Evolutionary conservation across 305 asterid genomes (phyloP).

Genomic region (Plantago lanceolata): DNA sequence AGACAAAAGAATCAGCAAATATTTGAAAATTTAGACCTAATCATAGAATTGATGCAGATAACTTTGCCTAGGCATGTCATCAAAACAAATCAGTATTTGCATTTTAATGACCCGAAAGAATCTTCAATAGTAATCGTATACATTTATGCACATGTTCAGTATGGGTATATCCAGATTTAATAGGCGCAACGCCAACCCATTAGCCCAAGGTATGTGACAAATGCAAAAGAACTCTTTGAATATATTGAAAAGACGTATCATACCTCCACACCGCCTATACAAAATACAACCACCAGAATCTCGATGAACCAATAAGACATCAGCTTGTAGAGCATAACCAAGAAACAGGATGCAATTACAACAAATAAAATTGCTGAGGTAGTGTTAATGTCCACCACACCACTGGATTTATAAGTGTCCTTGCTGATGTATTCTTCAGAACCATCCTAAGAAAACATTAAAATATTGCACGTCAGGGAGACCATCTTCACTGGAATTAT

Average conservation of each 20-base stretch:
- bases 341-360: slow-evolving; percentile 83
- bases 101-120: too few species aligned
- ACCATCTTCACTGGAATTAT: slow-evolving; percentile 16
- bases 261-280: slow-evolving; percentile 95
- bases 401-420: slow-evolving; percentile 36
- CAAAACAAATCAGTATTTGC: too few species aligned
- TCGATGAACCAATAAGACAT: slow-evolving; percentile 86
- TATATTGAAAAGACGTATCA: slow-evolving; percentile 9
- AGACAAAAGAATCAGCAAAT: slow-evolving; percentile 25
- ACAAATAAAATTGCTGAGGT: slow-evolving; percentile 72
- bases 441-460: slow-evolving; percentile 52
- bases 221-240: background rate
- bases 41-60: too few species aligned
- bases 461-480: slow-evolving; percentile 12
- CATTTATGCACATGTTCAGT: too few species aligned
- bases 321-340: slow-evolving; percentile 83
- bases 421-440: slow-evolving; percentile 49
- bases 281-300: slow-evolving; percentile 84
- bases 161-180: too few species aligned
- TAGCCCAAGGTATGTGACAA: background rate
- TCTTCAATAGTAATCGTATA: too few species aligned
- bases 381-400: slow-evolving; percentile 68
- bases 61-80: too few species aligned
- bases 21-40: slow-evolving; percentile 7
- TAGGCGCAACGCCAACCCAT: too few species aligned